Evolutionary conservation across 768 basidiomycete genomes (phyloP), one percentile per base, ranked within the genome.

Genomic region (Gloeopeniophorella convolvens): DNA sequence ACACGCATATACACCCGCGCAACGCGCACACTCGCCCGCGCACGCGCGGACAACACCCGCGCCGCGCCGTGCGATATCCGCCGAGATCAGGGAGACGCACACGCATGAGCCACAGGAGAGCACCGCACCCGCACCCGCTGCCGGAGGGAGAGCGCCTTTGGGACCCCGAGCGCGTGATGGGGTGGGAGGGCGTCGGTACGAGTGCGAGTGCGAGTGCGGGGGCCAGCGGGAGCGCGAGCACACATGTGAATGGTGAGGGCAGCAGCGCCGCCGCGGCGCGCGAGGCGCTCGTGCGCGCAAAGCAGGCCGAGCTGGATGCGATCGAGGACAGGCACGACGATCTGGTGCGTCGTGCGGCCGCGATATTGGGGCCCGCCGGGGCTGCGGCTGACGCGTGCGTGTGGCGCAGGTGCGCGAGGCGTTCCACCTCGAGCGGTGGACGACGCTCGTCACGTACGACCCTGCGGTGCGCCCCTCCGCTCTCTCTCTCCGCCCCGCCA

Each of bases 391-490:
- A n/a, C n/a, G 30, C 26, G 32, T 27, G 41, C 13, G 44, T 11
- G 40, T 23, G 50, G 37, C 20, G 39, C 54, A 91, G 85, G 74
- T 95, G 41, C 79, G 93, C 52, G 90, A 97, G 66, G 72, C 79
- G 51, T 97, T 94, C 66, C 93, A 97, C 62, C 74, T 95, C 67
- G 85, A 93, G 56, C 73, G 83, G 50, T 94, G 86, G 62, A 77
- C 80, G 3, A 81, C 77, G 21, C 73, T 95, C 70, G 67, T 92
- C 30, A 74, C 72, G 16, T 97, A 82, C 64, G 77, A 94, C 65
- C 93, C 92, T 8, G 65, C 71, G 66, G 86, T 87, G 78, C 62
- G 45, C 5, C 16, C 23, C n/a, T 43, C 45, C 1, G 27, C 11
- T 35, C 18, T 7, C 9, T 21, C 6, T 16, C 23, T 33, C 7